Conservation (phyloP, 2,329 filamentous ascomycete species). For the Trichoderma afroharzianum region DNA sequence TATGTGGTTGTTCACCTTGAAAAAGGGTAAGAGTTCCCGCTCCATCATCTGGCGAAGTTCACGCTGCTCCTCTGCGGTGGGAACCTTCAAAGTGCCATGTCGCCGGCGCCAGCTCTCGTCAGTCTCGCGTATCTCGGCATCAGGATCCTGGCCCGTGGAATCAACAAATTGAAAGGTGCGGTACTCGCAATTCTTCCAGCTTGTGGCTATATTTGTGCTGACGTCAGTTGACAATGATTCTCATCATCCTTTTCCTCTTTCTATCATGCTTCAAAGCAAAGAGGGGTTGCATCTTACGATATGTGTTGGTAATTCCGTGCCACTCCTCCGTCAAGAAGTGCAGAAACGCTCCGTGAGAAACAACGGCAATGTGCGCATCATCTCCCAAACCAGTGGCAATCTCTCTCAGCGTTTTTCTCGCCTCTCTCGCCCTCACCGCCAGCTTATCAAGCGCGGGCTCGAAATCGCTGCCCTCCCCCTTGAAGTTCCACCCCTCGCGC, state of each 20-base stretch:
- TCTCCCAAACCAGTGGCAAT: conserved; percentile 40
- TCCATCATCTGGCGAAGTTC: conserved; percentile 37
- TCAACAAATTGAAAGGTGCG: conserved; percentile 64
- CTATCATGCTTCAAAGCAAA: background rate
- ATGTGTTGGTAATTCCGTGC: conserved; percentile 47
- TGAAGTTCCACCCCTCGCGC: conserved; percentile 67
- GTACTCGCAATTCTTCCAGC: conserved; percentile 71
- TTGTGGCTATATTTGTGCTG: conserved; percentile 53
- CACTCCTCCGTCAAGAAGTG: conserved; percentile 85
- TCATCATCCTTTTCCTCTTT: background rate
- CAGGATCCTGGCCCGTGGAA: conserved; percentile 44
- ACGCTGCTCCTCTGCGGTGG: conserved; percentile 45
- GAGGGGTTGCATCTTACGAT: conserved; percentile 1
- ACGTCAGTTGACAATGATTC: background rate
- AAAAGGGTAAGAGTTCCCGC: conserved; percentile 16
- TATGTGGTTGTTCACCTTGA: conserved; percentile 16
- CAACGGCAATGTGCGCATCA: conserved; percentile 67
- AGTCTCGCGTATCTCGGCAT: conserved; percentile 48
- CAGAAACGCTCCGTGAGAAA: conserved; percentile 79
- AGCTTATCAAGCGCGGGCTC: conserved; percentile 51
- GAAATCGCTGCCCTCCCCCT: conserved; percentile 44
- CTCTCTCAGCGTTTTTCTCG: conserved; percentile 56
- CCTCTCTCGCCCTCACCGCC: conserved; percentile 56
- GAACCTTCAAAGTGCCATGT: conserved; percentile 37
- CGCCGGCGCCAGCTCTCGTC: conserved; percentile 45